phyloP scores from a whole-genome alignment of 129 eudicot species.

The Erigeron canadensis region DNA sequence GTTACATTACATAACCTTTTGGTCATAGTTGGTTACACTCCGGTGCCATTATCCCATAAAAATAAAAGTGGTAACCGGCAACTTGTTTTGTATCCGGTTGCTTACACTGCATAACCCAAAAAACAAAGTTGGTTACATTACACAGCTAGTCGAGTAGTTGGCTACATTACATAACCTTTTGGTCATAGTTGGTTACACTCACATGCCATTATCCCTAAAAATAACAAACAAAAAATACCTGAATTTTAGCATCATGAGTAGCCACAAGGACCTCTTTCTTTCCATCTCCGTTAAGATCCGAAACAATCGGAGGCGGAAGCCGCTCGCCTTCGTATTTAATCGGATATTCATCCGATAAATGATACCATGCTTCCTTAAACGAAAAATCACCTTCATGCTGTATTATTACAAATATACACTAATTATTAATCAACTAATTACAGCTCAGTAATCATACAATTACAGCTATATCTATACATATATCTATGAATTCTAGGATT shows the following conservation, averaged over 20 bases:
- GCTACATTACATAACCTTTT: no score
- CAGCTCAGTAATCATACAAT: not conserved
- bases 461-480: not conserved
- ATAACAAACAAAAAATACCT: slow-evolving; percentile 45
- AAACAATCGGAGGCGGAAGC: slow-evolving; percentile 88
- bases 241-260: slow-evolving; percentile 95
- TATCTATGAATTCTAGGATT: not conserved
- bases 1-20: no score
- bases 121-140: no score
- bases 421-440: not conserved
- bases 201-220: no score
- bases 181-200: no score
- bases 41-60: no score
- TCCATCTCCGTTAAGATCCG: slow-evolving; percentile 97
- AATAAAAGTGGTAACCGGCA: no score
- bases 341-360: slow-evolving; percentile 85
- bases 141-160: no score
- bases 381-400: slow-evolving; percentile 96
- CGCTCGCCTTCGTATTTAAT: slow-evolving; percentile 89
- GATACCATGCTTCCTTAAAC: slow-evolving; percentile 94
- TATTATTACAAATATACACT: not conserved
- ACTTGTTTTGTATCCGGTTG: no score
- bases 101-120: no score
- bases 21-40: no score
- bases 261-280: slow-evolving; percentile 84